phyloP scores from a whole-genome alignment of 2,329 filamentous ascomycete species.

The Diatrype stigma region DNA sequence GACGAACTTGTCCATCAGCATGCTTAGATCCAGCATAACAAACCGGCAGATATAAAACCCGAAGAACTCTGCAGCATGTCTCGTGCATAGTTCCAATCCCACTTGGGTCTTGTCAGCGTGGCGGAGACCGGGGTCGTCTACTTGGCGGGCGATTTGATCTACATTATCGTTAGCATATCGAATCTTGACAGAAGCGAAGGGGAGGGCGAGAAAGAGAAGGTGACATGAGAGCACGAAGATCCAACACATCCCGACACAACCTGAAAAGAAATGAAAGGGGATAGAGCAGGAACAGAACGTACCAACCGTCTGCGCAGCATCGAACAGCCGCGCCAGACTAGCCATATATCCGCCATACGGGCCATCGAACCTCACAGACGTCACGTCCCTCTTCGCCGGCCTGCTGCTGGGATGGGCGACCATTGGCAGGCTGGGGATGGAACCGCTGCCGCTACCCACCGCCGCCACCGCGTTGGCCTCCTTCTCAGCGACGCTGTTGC shows the following conservation, averaged over 20 bases:
- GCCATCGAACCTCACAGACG: slow-evolving; percentile 68
- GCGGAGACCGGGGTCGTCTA: slow-evolving; percentile 88
- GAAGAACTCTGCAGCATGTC: slow-evolving; percentile 96
- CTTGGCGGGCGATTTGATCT: slow-evolving; percentile 96
- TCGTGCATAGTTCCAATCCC: slow-evolving; percentile 85
- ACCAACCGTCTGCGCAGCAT: slow-evolving; percentile 91
- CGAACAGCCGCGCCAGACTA: slow-evolving; percentile 83
- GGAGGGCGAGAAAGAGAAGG: no score
- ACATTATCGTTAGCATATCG: slow-evolving; percentile 20
- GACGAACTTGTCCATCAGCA: slow-evolving; percentile 93
- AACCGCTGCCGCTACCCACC: slow-evolving; percentile 34
- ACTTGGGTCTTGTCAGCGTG: slow-evolving; percentile 93
- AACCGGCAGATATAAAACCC: slow-evolving; percentile 96
- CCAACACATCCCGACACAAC: no score
- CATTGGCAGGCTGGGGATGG: slow-evolving; percentile 77
- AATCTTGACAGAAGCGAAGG: no score
- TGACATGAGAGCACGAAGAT: no score
- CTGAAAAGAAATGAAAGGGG: background rate
- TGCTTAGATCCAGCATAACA: slow-evolving; percentile 76
- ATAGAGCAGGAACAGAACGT: slow-evolving; percentile 32
- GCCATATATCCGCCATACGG: slow-evolving; percentile 90
- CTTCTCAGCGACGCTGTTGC: slow-evolving; percentile 31
- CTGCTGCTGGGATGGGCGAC: slow-evolving; percentile 60
- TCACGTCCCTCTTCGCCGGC: slow-evolving; percentile 67
- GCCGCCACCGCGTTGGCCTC: slow-evolving; percentile 49